Evolutionary conservation across 2,329 filamentous ascomycete genomes (phyloP).

Genomic region (Gremmenia infestans): DNA sequence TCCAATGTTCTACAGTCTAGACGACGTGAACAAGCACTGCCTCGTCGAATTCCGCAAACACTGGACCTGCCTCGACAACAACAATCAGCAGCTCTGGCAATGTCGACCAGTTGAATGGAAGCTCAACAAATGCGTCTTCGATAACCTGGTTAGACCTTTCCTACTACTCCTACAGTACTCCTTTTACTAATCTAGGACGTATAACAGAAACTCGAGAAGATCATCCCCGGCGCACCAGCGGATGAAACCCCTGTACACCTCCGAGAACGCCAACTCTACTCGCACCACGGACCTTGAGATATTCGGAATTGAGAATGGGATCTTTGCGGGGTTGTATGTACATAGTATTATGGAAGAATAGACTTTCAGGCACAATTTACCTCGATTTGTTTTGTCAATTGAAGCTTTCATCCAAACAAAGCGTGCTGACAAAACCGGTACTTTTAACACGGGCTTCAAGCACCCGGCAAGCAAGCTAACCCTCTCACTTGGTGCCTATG

Average conservation of each 20-base stretch:
- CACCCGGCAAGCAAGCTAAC: too few species aligned
- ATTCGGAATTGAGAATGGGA: background rate
- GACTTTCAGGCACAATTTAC: too few species aligned
- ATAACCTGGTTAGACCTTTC: constrained; percentile 72
- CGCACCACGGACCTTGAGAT: constrained; percentile 23
- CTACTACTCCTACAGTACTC: background rate
- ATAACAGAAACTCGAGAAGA: constrained; percentile 71
- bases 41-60: constrained; percentile 85
- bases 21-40: constrained; percentile 95
- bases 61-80: constrained; percentile 93
- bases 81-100: constrained; percentile 97
- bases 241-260: constrained; percentile 70
- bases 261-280: constrained; percentile 53
- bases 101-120: constrained; percentile 84
- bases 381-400: too few species aligned
- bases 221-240: constrained; percentile 67
- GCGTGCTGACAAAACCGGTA: too few species aligned
- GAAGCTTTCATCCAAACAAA: too few species aligned
- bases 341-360: background rate
- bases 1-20: constrained; percentile 54
- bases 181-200: background rate
- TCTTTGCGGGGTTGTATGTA: background rate
- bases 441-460: too few species aligned
- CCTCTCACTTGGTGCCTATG: too few species aligned
- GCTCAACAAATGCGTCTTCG: constrained; percentile 91